Evolutionary conservation across 257 asterid species (phyloP).

Genomic region (Forsythia suspensa): DNA sequence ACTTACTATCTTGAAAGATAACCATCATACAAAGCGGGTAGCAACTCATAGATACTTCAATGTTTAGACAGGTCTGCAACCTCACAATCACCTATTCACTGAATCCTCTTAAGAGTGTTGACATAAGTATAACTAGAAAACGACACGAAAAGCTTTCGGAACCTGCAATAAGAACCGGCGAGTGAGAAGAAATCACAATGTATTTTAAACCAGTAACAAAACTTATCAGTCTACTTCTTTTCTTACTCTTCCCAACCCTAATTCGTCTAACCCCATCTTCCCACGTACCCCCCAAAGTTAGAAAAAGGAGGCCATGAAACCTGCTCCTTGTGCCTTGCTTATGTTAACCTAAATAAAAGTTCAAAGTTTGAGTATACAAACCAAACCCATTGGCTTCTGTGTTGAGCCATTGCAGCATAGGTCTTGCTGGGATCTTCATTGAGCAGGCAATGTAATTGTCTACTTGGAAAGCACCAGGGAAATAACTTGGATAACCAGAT

Average conservation of each 20-base stretch:
- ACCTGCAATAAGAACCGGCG: slow-evolving; percentile 57
- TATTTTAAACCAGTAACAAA: not conserved
- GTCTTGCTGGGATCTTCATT: slow-evolving; percentile 61
- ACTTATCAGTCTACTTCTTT: not conserved
- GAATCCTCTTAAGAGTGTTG: slow-evolving; percentile 64
- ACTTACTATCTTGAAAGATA: not conserved
- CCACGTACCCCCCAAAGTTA: not conserved
- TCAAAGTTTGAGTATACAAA: slow-evolving; percentile 24
- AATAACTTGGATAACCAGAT: slow-evolving; percentile 64
- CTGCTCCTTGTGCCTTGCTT: not conserved
- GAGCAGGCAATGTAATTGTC: slow-evolving; percentile 52
- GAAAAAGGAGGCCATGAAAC: too few species aligned
- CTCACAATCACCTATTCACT: slow-evolving; percentile 8
- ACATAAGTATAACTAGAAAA: slow-evolving; percentile 81
- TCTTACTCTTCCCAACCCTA: not conserved
- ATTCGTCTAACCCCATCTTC: not conserved
- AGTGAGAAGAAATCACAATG: not conserved
- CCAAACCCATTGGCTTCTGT: slow-evolving; percentile 94
- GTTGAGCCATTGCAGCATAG: slow-evolving; percentile 87
- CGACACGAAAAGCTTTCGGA: slow-evolving; percentile 74
- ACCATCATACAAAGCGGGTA: not conserved
- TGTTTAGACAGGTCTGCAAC: not conserved
- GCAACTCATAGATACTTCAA: not conserved
- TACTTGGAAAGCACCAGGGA: slow-evolving; percentile 31
- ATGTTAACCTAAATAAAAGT: not conserved